phyloP scores from a whole-genome alignment of 2,329 filamentous ascomycete species.

The Ceratocystis huliohia region DNA sequence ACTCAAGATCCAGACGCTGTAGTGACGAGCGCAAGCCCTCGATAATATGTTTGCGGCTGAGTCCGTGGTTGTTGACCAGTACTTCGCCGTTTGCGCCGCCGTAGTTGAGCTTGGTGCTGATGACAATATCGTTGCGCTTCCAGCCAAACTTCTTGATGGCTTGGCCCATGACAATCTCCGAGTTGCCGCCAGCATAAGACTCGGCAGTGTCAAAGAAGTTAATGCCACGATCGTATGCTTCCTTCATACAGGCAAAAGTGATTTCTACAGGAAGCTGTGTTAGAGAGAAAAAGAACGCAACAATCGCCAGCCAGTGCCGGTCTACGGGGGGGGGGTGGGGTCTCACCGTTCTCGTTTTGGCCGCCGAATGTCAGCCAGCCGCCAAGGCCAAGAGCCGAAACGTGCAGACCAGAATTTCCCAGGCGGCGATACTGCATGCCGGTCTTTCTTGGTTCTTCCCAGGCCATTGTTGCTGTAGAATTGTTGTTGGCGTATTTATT shows the following conservation, averaged over 20 bases:
- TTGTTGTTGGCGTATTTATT: background rate
- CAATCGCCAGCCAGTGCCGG: too few relatives aligned
- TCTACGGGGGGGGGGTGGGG: background rate
- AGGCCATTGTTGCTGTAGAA: constrained; percentile 29
- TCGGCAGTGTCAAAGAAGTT: constrained; percentile 54
- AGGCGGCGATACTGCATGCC: constrained; percentile 35
- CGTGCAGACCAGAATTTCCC: constrained; percentile 45
- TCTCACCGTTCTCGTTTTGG: constrained; percentile 28
- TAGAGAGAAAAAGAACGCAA: background rate
- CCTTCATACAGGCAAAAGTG: constrained; percentile 48
- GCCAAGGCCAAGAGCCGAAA: constrained; percentile 50
- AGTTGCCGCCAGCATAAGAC: constrained; percentile 45
- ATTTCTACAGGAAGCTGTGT: constrained; percentile 26
- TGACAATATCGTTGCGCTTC: constrained; percentile 48
- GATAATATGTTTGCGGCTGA: constrained; percentile 57
- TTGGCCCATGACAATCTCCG: constrained; percentile 49
- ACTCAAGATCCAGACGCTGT: constrained; percentile 43
- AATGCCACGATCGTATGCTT: constrained; percentile 46
- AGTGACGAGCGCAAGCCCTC: constrained; percentile 51
- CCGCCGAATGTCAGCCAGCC: constrained; percentile 56
- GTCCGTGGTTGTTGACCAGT: constrained; percentile 52
- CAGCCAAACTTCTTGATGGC: constrained; percentile 48
- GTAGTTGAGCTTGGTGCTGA: constrained; percentile 56
- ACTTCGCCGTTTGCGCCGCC: constrained; percentile 47
- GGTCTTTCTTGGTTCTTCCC: constrained; percentile 33